A percentile compares a stretch with the other conserved stretches of the same genome.
Evolutionary conservation across 2,329 filamentous ascomycete genomes (phyloP).

Genomic region (Sporothrix mexicana): DNA sequence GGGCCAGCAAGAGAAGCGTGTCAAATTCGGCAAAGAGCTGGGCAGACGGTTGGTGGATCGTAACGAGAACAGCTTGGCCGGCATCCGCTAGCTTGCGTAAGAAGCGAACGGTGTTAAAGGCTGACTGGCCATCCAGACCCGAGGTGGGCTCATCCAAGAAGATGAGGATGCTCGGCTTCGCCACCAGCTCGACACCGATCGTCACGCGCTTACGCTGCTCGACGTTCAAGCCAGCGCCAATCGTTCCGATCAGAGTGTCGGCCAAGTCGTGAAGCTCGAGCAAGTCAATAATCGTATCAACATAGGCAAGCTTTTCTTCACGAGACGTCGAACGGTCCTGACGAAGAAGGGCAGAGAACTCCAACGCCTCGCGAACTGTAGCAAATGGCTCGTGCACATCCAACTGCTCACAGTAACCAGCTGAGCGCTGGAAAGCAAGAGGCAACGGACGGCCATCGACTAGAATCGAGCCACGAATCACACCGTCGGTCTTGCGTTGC

Average conservation of each 20-base stretch:
- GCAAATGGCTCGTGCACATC: slow-evolving; percentile 67
- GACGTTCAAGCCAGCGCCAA: slow-evolving; percentile 72
- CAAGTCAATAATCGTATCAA: slow-evolving; percentile 63
- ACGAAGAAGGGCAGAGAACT: slow-evolving; percentile 66
- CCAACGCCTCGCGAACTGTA: slow-evolving; percentile 67
- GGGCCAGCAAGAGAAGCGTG: slow-evolving; percentile 76
- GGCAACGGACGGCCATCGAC: slow-evolving; percentile 63
- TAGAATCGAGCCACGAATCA: slow-evolving; percentile 66
- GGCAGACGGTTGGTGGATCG: slow-evolving; percentile 88
- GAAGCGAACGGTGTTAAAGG: slow-evolving; percentile 79
- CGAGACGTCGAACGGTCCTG: slow-evolving; percentile 60
- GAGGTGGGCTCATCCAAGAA: slow-evolving; percentile 82
- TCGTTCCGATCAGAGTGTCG: slow-evolving; percentile 62
- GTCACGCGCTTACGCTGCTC: slow-evolving; percentile 78
- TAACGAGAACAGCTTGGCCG: slow-evolving; percentile 87
- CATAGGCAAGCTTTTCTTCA: slow-evolving; percentile 63
- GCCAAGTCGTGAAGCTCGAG: slow-evolving; percentile 65
- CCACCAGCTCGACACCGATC: slow-evolving; percentile 87
- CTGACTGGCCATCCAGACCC: slow-evolving; percentile 73
- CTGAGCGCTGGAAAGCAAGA: slow-evolving; percentile 61
- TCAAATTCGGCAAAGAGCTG: slow-evolving; percentile 89
- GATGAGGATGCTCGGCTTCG: slow-evolving; percentile 76
- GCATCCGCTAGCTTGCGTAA: slow-evolving; percentile 75
- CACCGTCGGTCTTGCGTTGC: slow-evolving; percentile 71
- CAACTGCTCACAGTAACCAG: slow-evolving; percentile 67